Evolutionary conservation across 2,329 filamentous ascomycete species (phyloP).

Genomic region (Aspergillus hortae): DNA sequence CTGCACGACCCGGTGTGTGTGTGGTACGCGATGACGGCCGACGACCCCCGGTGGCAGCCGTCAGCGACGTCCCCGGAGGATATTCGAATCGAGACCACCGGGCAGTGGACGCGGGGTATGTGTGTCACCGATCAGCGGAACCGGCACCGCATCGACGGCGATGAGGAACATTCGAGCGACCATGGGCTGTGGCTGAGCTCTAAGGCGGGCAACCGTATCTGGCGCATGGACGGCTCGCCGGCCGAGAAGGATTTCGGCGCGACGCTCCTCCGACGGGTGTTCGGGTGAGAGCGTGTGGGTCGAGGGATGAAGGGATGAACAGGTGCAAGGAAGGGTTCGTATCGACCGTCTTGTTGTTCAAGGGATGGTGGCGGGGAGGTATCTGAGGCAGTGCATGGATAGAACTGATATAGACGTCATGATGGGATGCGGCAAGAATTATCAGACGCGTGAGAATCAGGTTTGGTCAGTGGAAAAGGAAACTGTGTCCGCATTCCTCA

Average conservation of each 20-base stretch:
- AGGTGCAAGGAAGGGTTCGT: no score
- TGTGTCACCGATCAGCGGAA: constrained; percentile 75
- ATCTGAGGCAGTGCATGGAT: not conserved
- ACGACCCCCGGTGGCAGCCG: constrained; percentile 37
- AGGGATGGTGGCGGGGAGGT: not conserved
- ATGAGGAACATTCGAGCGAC: constrained; percentile 65
- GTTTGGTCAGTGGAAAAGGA: not conserved
- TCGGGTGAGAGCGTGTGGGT: constrained; percentile 28
- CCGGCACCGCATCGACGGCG: constrained; percentile 42
- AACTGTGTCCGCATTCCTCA: not conserved
- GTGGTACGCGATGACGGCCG: constrained; percentile 68
- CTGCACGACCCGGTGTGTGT: constrained; percentile 76
- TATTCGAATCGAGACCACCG: constrained; percentile 80
- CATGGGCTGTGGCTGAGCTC: constrained; percentile 70
- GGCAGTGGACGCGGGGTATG: constrained; percentile 94
- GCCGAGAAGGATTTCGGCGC: constrained; percentile 65
- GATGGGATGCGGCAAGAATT: not conserved
- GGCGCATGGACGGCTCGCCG: constrained; percentile 67
- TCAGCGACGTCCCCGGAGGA: constrained; percentile 64
- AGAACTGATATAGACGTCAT: not conserved
- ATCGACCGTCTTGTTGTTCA: not conserved
- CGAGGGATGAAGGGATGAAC: no score
- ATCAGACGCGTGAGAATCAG: not conserved
- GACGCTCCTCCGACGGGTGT: constrained; percentile 63
- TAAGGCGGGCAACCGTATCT: constrained; percentile 73